Conservation (phyloP, 2,329 filamentous ascomycete species). For the Alternaria sp. region DNA sequence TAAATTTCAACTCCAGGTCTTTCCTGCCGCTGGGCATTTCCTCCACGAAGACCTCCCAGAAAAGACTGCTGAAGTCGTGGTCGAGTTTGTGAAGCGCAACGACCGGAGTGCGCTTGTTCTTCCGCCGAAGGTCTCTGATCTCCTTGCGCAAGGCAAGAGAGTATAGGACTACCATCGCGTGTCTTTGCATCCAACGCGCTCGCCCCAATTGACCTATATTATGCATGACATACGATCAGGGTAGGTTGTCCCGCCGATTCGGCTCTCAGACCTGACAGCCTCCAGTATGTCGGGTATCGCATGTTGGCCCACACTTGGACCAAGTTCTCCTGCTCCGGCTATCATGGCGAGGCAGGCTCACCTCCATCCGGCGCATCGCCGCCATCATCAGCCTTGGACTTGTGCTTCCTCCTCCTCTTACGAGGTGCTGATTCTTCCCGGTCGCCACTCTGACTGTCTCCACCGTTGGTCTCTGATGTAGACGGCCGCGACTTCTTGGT, state of each 20-base stretch:
- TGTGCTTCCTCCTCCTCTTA: slow-evolving; percentile 51
- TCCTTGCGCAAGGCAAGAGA: slow-evolving; percentile 58
- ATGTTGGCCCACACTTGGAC: background rate
- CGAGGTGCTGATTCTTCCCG: slow-evolving; percentile 37
- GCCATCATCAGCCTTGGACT: slow-evolving; percentile 39
- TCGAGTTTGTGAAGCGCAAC: slow-evolving; percentile 91
- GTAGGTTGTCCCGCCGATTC: background rate
- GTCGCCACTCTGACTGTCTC: slow-evolving; percentile 11
- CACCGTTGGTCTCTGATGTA: slow-evolving; percentile 15
- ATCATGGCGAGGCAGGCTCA: slow-evolving; percentile 31
- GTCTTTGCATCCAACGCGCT: background rate
- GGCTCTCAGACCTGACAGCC: background rate
- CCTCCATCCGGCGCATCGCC: slow-evolving; percentile 18
- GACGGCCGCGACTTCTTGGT: slow-evolving; percentile 24
- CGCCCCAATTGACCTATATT: background rate
- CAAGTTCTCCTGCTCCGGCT: background rate
- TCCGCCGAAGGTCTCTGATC: slow-evolving; percentile 79
- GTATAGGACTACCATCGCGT: slow-evolving; percentile 42
- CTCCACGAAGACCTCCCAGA: slow-evolving; percentile 94
- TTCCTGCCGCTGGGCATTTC: slow-evolving; percentile 95
- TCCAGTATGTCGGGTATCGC: slow-evolving; percentile 17
- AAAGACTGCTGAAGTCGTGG: slow-evolving; percentile 82
- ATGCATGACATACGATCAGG: background rate
- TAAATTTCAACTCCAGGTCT: slow-evolving; percentile 94
- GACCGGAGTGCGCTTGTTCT: slow-evolving; percentile 84